These are phyloP conservation scores for Collybiopsis luxurians DNA, from an alignment of 768 basidiomycete species.

Conservation along the genomic window DNA sequence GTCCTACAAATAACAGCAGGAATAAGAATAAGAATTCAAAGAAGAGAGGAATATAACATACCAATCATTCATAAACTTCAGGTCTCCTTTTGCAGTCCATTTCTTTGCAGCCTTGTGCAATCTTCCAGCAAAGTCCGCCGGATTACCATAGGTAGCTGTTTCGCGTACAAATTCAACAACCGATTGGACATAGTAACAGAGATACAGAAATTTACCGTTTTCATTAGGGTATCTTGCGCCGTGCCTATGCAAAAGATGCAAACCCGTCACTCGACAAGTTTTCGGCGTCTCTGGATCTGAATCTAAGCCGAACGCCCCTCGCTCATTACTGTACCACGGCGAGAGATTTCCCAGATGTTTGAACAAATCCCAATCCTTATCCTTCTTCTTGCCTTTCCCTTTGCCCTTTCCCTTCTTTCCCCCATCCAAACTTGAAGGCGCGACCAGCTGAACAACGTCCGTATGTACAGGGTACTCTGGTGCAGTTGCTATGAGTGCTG, in stretches of 20 bases:
- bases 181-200: not conserved
- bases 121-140: conserved; percentile 52
- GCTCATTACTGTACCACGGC: conserved; percentile 79
- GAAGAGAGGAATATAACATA: conserved; percentile 25
- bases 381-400: conserved; percentile 22
- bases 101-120: conserved; percentile 50
- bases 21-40: conserved; percentile 9
- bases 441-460: conserved; percentile 61
- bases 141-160: conserved; percentile 62
- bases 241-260: conserved; percentile 81
- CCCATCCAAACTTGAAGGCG: conserved; percentile 36
- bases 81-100: conserved; percentile 63
- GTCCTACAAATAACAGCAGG: conserved; percentile 48
- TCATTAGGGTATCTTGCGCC: conserved; percentile 74
- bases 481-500: conserved; percentile 69
- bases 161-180: not conserved
- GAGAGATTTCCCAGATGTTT: conserved; percentile 82
- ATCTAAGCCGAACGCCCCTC: conserved; percentile 67
- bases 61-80: conserved; percentile 85
- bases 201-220: conserved; percentile 43
- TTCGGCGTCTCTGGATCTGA: conserved; percentile 69
- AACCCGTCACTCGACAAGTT: conserved; percentile 65
- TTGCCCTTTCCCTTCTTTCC: conserved; percentile 17
- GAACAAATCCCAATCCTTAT: conserved; percentile 60
- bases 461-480: conserved; percentile 79